Conservation (phyloP, 1,284 basidiomycete species). For the Trichosporon sp. region DNA sequence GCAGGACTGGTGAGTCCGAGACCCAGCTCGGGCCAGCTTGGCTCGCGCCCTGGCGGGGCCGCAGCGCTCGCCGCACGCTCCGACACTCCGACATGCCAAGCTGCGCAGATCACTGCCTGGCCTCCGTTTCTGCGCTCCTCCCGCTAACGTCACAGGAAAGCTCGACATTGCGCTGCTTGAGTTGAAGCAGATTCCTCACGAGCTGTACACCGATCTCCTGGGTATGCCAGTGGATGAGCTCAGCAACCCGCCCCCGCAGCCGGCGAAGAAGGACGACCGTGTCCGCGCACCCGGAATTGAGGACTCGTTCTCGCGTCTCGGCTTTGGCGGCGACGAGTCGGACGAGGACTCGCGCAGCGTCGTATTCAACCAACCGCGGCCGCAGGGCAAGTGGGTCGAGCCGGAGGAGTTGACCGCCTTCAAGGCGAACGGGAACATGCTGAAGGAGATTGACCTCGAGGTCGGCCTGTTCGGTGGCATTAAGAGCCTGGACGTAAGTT, state of each 20-base stretch:
- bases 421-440: conserved; percentile 43
- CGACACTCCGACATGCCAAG: background rate
- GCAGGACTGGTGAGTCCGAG: conserved; percentile 42
- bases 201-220: conserved; percentile 50
- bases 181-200: conserved; percentile 43
- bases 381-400: conserved; percentile 42
- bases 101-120: background rate
- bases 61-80: background rate
- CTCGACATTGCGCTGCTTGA: conserved; percentile 48
- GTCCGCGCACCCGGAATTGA: conserved; percentile 8
- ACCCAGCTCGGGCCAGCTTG: background rate
- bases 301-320: conserved; percentile 14
- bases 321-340: conserved; percentile 26
- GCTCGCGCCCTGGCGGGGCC: background rate
- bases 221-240: conserved; percentile 44
- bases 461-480: conserved; percentile 54
- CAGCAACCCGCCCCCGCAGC: conserved; percentile 33
- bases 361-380: conserved; percentile 36
- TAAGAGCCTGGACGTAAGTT: conserved; percentile 51
- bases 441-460: conserved; percentile 48
- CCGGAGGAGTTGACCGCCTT: conserved; percentile 50
- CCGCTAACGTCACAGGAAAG: conserved; percentile 37
- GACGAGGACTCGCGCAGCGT: conserved; percentile 24
- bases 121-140: background rate
- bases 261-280: conserved; percentile 5